These are phyloP conservation scores for Ceratobasidium sp. DNA, from an alignment of 1,284 basidiomycete species.

Conservation along the genomic window DNA sequence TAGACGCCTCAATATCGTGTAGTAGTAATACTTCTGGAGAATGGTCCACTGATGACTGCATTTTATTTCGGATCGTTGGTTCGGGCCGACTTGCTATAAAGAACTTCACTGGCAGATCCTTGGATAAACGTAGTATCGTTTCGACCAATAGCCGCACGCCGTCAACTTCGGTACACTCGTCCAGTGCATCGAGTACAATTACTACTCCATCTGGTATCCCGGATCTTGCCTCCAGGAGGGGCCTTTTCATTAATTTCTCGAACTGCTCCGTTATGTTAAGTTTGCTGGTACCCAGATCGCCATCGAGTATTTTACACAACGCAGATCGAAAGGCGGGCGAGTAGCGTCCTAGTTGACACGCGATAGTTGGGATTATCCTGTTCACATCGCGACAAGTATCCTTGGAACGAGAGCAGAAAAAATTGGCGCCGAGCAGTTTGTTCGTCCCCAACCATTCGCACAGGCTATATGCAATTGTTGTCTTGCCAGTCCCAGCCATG, in stretches of 20 bases:
- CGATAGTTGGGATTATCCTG: background rate
- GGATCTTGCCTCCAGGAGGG: background rate
- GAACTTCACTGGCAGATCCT: background rate
- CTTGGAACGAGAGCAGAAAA: background rate
- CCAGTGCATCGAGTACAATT: slow-evolving; percentile 28
- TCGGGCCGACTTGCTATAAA: slow-evolving; percentile 32
- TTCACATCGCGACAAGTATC: background rate
- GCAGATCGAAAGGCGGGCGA: background rate
- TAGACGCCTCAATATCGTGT: slow-evolving; percentile 32
- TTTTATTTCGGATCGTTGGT: background rate
- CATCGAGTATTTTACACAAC: background rate
- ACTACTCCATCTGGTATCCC: background rate
- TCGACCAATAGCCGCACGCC: background rate
- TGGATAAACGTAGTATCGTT: background rate
- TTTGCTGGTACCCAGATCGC: background rate
- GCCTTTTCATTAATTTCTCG: background rate
- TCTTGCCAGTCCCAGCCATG: too few species aligned
- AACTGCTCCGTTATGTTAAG: background rate
- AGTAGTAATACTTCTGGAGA: background rate
- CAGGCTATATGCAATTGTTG: background rate
- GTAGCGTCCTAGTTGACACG: background rate
- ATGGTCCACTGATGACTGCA: background rate
- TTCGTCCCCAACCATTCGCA: background rate
- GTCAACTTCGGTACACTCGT: slow-evolving; percentile 14
- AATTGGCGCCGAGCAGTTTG: background rate